Percentiles rank a stretch among this genome's conserved stretches.
Conservation (phyloP, 805 yeast species). For the Ogataea saltuana region DNA sequence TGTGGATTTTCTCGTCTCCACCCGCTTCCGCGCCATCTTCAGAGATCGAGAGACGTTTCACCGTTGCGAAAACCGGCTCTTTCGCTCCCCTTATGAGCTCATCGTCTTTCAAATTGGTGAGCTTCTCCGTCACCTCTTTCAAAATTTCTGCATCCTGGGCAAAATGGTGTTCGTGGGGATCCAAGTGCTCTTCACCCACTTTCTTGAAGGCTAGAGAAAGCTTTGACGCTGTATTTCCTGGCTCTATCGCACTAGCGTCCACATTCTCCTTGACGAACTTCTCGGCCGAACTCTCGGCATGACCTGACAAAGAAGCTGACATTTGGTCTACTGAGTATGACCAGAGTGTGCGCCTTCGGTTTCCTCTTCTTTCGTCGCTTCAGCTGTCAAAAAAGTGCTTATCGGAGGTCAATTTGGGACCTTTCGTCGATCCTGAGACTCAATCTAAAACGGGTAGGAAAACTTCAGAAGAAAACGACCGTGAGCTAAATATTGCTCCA, state of each 20-base stretch:
- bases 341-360: no score
- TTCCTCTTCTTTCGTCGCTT: no score
- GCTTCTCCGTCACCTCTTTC: slow-evolving; percentile 31
- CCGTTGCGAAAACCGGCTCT: slow-evolving; percentile 6
- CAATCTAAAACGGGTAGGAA: no score
- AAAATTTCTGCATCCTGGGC: slow-evolving; percentile 30
- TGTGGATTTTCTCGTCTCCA: no score
- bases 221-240: slow-evolving; percentile 26
- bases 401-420: no score
- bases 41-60: slow-evolving; percentile 17
- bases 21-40: slow-evolving; percentile 6
- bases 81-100: slow-evolving; percentile 21
- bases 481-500: no score
- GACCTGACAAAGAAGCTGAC: slow-evolving; percentile 4
- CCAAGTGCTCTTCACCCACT: slow-evolving; percentile 24
- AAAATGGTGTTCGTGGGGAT: slow-evolving; percentile 27
- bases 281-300: neutral
- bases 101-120: slow-evolving; percentile 25
- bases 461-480: no score
- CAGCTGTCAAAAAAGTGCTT: no score
- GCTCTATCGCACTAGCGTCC: slow-evolving; percentile 1
- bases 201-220: slow-evolving; percentile 32
- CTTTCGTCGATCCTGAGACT: no score
- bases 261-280: slow-evolving; percentile 12
- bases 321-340: no score